Evolutionary conservation across 106 monocot genomes (phyloP), one percentile per base, ranked within the genome.

Genomic region (Iris macrosiphon): DNA sequence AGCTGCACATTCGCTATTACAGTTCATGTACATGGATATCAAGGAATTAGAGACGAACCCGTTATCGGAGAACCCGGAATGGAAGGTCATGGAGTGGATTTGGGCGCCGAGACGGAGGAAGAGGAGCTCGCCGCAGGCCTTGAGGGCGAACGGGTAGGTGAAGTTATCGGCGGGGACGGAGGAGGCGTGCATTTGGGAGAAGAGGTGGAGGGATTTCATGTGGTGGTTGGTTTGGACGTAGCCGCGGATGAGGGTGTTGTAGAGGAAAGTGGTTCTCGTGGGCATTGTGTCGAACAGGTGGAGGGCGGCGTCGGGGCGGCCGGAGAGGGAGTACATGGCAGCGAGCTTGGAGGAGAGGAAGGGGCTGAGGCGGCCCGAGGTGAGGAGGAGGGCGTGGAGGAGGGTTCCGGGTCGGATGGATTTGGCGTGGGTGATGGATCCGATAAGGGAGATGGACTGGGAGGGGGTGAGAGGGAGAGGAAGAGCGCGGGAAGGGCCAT

Each of bases 81-180:
- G 61, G 31, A 75, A n/a, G 0, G 67, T 65, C 27, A 4, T 68
- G 30, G 72, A 61, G 54, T 90, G 90, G 12, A 78, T 37, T 46
- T 55, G 57, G 2, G 28, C 29, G 7, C 76, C 78, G 15, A 51
- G 21, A 13, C 39, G 32, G 25, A 45, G 11, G 14, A 65, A 28
- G 8, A 35, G 40, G 15, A 70, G 57, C 24, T 75, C 69, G 5
- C 72, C 65, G 42, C 90, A 84, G 2, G 81, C 90, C 66, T 81
- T 90, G 64, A 84, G 61, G 12, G 59, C 71, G 49, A 90, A 90
- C 1, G 84, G 78, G 81, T 63, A 90, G 24, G 84, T 77, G 59
- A 75, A 73, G 61, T 71, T 63, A 40, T 88, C 75, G 2, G 82
- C 72, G 1, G 42, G 53, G 20, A 6, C 13, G 4, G 48, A 59